Evolutionary conservation across 176 grass and related monocot genomes (phyloP).

Genomic region (Secale cereale): DNA sequence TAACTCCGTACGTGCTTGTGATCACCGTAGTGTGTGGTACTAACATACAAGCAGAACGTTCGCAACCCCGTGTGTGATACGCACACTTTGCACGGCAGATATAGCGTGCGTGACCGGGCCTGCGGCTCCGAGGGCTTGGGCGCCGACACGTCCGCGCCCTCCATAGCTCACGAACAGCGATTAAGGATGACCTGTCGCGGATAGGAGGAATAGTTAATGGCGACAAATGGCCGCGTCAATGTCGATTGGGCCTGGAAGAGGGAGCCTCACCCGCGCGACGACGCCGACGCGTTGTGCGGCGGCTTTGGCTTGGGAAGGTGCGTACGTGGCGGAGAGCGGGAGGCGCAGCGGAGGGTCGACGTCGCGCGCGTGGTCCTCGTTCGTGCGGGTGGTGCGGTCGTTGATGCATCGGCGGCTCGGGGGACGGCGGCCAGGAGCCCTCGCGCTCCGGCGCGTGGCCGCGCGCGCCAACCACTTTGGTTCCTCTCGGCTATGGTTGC

Average conservation of each 20-base stretch:
- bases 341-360: constrained; percentile 10
- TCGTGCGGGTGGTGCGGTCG: constrained; percentile 20
- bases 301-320: not conserved
- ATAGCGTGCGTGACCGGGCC: constrained; percentile 11
- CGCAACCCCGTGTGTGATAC: not conserved
- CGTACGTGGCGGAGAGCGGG: constrained; percentile 16
- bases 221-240: not conserved
- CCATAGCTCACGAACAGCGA: not conserved
- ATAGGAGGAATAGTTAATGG: not conserved
- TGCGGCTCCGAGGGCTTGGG: not conserved
- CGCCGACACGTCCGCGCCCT: constrained; percentile 8
- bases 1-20: not conserved
- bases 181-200: constrained; percentile 27
- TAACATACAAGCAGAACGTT: not conserved
- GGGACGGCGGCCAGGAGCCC: not conserved
- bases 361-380: constrained; percentile 15
- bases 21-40: not conserved
- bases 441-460: constrained; percentile 22
- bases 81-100: not conserved
- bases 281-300: not conserved
- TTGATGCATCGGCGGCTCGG: not conserved
- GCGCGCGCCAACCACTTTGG: not conserved
- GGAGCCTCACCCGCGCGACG: not conserved
- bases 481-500: too few species aligned
- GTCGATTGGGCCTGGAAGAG: not conserved